Evolutionary conservation across 352 stramenopile species (phyloP), one percentile per base, ranked within the genome.

Genomic region (Globisporangium viniferum): DNA sequence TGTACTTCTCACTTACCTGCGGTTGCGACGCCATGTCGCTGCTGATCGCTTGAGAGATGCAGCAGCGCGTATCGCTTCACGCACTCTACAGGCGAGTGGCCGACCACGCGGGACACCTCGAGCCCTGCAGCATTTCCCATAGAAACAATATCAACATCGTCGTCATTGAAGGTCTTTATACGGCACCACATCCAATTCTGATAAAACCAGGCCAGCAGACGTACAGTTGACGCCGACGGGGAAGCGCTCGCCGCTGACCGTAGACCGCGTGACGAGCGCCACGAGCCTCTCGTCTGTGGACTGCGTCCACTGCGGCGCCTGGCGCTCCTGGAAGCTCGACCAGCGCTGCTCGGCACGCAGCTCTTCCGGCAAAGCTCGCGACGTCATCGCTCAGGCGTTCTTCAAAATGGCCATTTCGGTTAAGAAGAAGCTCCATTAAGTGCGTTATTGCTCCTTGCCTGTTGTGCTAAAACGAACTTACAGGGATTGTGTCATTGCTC

Each of bases 181-280:
- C 18, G 12, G 2, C 18, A 24, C 6, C 20, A 24, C 18, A 51
- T 24, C 44, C 44, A 51, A 12, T 20, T 46, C 12, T 46, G 39
- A 46, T 20, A 20, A 46, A 62, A 5, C 1, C 57, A 62, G 9
- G 9, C 2, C 57, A 62, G 20, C 2, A 49, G 41, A 78, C 86
- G 72, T 68, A 92, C 88, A 95, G 68, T 93, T 92, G 66, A 95
- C 86, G 57, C 86, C 88, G 41, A 93, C 83, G 0, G 88, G 88
- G 71, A 95, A 95, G 27, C 88, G 80, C 70, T 91, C 84, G 20
- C 81, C 84, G 54, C 86, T 93, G 59, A 74, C 81, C 5, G 83
- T 95, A 14, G 82, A 88, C 64, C 82, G 77, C 66, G 73, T 90
- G 33, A 91, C 81, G 48, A 92, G 70, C 69, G 76, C 75, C 62